Percentiles rank a stretch among this genome's conserved stretches.
phyloP scores from a whole-genome alignment of 75 land plant genomes.

The Adiantum capillusveneris region DNA sequence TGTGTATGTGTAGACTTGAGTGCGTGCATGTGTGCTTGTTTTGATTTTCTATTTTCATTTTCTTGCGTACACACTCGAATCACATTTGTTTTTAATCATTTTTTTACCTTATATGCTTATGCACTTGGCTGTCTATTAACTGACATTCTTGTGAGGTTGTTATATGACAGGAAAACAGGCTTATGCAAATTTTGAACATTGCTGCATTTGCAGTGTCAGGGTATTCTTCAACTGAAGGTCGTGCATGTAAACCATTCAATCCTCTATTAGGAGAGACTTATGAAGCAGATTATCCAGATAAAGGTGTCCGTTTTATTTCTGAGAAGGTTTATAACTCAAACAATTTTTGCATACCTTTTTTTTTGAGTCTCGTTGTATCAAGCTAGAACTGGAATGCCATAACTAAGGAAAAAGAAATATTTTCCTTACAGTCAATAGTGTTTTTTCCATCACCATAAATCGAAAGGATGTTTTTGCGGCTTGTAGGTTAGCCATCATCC shows the following conservation, averaged over 20 bases:
- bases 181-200: conserved; percentile 58
- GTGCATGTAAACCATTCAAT: conserved; percentile 82
- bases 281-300: conserved; percentile 85
- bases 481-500: conserved; percentile 73
- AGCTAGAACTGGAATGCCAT: no score
- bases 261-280: conserved; percentile 80
- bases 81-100: no score
- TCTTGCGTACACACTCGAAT: no score
- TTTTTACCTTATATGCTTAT: not conserved
- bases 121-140: not conserved
- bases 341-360: no score
- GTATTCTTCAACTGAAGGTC: conserved; percentile 69
- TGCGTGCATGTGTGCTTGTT: no score
- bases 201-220: conserved; percentile 95
- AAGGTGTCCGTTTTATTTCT: conserved; percentile 77
- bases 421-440: no score
- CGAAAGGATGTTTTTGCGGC: no score
- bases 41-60: no score
- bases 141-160: not conserved
- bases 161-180: conserved; percentile 72
- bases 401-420: no score
- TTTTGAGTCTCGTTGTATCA: no score
- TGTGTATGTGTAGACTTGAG: no score
- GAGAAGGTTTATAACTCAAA: conserved; percentile 73
- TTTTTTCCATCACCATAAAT: no score